phyloP scores from a whole-genome alignment of 768 basidiomycete genomes.

The Leccinellum luteum region DNA sequence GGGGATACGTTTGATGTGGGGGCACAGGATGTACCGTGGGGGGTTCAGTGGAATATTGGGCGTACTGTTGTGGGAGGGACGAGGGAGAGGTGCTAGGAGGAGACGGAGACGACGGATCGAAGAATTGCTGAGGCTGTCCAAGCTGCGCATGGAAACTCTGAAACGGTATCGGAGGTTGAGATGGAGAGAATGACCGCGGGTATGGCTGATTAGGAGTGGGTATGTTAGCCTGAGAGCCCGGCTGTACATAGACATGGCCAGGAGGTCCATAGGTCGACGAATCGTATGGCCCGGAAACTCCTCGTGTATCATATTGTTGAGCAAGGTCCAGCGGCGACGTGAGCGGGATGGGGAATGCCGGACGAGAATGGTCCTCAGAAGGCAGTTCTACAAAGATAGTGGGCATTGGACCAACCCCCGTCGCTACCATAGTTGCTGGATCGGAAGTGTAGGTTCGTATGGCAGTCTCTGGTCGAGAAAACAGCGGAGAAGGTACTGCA shows the following conservation, averaged over 20 bases:
- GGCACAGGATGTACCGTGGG: slow-evolving; percentile 10
- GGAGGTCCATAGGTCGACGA: slow-evolving; percentile 3
- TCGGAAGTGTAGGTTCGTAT: slow-evolving; percentile 7
- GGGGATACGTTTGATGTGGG: slow-evolving; percentile 13
- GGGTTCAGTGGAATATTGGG: slow-evolving; percentile 10
- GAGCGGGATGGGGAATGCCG: slow-evolving; percentile 7
- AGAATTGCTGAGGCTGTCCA: slow-evolving; percentile 16
- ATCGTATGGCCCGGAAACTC: neutral
- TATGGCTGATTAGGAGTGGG: slow-evolving; percentile 2
- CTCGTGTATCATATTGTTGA: neutral
- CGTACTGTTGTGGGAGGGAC: slow-evolving; percentile 14
- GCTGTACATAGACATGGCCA: slow-evolving; percentile 9
- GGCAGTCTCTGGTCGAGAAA: slow-evolving; percentile 8
- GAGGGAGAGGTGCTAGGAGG: slow-evolving; percentile 1
- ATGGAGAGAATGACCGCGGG: slow-evolving; percentile 5
- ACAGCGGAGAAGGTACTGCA: neutral
- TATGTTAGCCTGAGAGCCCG: slow-evolving; percentile 10
- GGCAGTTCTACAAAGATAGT: slow-evolving; percentile 19
- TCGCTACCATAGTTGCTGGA: neutral
- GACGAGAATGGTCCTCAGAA: neutral
- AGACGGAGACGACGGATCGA: neutral
- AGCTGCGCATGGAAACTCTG: slow-evolving; percentile 9
- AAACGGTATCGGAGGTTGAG: slow-evolving; percentile 6
- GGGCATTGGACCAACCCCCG: slow-evolving; percentile 7
- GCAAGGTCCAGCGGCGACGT: neutral